Conservation (phyloP, 164 flowering plant species). For the Stephania yunnanensis region DNA sequence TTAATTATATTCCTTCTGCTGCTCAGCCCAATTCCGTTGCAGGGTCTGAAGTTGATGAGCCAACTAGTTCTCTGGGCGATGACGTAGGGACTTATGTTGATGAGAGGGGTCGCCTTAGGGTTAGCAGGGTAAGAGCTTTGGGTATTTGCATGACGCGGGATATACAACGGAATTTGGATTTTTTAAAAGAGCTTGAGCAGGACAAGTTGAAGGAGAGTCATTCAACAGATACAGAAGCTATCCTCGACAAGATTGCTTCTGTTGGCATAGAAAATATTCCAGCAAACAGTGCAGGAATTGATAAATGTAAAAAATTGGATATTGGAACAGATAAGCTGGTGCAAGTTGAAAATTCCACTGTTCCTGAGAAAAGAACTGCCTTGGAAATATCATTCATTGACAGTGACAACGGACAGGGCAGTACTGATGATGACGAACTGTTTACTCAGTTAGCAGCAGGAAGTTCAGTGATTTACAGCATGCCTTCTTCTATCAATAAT, state of each 20-base stretch:
- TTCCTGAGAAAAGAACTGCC: slow-evolving; percentile 21
- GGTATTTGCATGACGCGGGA: slow-evolving; percentile 96
- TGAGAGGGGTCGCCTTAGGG: slow-evolving; percentile 71
- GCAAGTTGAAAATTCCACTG: slow-evolving; percentile 3
- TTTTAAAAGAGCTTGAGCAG: slow-evolving; percentile 78
- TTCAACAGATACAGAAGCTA: slow-evolving; percentile 13
- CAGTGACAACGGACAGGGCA: slow-evolving; percentile 26
- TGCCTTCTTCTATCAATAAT: slow-evolving; percentile 25
- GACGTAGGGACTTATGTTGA: slow-evolving; percentile 74
- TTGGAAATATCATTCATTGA: slow-evolving; percentile 56
- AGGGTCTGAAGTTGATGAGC: slow-evolving; percentile 27
- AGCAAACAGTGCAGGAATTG: slow-evolving; percentile 16
- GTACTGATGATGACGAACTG: slow-evolving; percentile 52
- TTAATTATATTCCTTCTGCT: slow-evolving; percentile 17
- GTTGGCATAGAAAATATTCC: slow-evolving; percentile 13
- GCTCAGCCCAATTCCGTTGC: slow-evolving; percentile 21
- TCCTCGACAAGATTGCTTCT: slow-evolving; percentile 5
- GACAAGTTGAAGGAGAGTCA: slow-evolving; percentile 26
- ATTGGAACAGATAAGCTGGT: slow-evolving; percentile 3
- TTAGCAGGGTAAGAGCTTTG: slow-evolving; percentile 78
- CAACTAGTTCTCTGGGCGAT: slow-evolving; percentile 28
- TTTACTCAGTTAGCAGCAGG: slow-evolving; percentile 66
- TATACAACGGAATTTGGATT: slow-evolving; percentile 76
- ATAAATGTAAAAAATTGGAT: slow-evolving; percentile 18
- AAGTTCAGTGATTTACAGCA: slow-evolving; percentile 19